Percentiles rank a stretch among this genome's conserved stretches.
Conservation (phyloP, 768 basidiomycete species). For the Crassisporium funariophilum region DNA sequence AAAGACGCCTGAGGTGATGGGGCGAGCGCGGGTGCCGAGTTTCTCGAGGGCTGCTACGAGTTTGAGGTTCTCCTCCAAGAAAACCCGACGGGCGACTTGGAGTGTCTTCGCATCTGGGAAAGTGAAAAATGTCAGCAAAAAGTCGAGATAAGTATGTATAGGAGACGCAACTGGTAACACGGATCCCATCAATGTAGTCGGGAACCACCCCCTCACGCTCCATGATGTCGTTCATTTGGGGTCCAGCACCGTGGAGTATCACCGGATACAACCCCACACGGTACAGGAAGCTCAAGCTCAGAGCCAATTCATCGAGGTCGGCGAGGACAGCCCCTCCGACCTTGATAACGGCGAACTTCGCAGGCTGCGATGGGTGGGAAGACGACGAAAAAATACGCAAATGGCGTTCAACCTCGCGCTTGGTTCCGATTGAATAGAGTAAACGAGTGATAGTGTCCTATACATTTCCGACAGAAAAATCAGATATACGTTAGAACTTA, state of each 20-base stretch:
- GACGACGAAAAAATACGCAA: constrained; percentile 97
- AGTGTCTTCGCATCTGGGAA: constrained; percentile 87
- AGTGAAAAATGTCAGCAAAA: not conserved
- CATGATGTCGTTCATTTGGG: constrained; percentile 92
- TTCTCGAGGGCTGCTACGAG: constrained; percentile 92
- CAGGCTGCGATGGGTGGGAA: constrained; percentile 84
- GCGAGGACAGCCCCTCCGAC: constrained; percentile 95
- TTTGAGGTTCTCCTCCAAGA: constrained; percentile 96
- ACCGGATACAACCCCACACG: constrained; percentile 98
- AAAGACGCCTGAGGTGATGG: constrained; percentile 98
- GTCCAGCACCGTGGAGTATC: constrained; percentile 94
- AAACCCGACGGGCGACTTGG: constrained; percentile 91
- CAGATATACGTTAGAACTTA: not conserved
- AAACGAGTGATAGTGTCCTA: constrained; percentile 97
- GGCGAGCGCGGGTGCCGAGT: constrained; percentile 94
- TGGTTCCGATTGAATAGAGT: constrained; percentile 94
- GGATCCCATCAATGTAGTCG: constrained; percentile 96
- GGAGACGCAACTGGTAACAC: constrained; percentile 82
- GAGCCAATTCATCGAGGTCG: constrained; percentile 90
- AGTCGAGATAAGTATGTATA: constrained; percentile 1
- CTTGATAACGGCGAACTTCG: constrained; percentile 98
- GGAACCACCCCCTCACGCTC: constrained; percentile 92
- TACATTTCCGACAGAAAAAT: constrained; percentile 1
- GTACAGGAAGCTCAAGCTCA: constrained; percentile 95
- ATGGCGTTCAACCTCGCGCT: constrained; percentile 97